Base-by-base conservation (phyloP, 768 basidiomycete genomes). In the Guyanaporus albipodus region DNA sequence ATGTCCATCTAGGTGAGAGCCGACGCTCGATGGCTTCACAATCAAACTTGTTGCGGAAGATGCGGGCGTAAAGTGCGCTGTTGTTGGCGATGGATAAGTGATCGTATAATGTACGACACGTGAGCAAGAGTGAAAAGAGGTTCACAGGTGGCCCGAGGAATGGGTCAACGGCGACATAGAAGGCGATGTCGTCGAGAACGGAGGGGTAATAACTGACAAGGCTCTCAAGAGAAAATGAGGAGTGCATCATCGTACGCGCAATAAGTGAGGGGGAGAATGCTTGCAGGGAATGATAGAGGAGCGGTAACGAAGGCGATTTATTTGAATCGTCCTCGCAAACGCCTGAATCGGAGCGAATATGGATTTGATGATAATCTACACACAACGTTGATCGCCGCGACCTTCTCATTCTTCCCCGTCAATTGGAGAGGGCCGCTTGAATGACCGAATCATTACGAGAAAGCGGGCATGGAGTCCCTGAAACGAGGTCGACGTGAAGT, bases 31-130 rank as follows among this genome's bases (percentile, higher is more conserved):
- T 58, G 12, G 76, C 77, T 10, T 32, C 44, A 28, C 34, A 57
- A 39, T 79, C 75, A 39, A 79, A 79, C 49, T 75, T 76, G 56
- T 57, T 55, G 11, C 61, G 61, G 53, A 75, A 79, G 31, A 76
- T 70, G 43, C 62, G 59, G 14, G 73, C 73, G 47, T 73, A 76
- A 18, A 77, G 63, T 29, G 58, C 60, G 26, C 61, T 50, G 48
- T 74, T 74, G 49, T 63, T 60, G 50, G 57, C 42, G 31, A 67
- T 57, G 12, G 63, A 69, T 22, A 77, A 57, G 2, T 65, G 63
- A 37, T 62, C 27, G 48, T 75, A 47, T 36, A 78, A 34, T 5
- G 57, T 48, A 26, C 62, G 65, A 38, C 66, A 76, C 26, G 72
- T 65, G 44, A 71, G 68, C 36, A 69, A 59, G 11, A 80, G 61